A percentile compares a stretch with the other conserved stretches of the same genome.
Evolutionary conservation across 768 basidiomycete species (phyloP).

Genomic region (Leccinum incarnatum): DNA sequence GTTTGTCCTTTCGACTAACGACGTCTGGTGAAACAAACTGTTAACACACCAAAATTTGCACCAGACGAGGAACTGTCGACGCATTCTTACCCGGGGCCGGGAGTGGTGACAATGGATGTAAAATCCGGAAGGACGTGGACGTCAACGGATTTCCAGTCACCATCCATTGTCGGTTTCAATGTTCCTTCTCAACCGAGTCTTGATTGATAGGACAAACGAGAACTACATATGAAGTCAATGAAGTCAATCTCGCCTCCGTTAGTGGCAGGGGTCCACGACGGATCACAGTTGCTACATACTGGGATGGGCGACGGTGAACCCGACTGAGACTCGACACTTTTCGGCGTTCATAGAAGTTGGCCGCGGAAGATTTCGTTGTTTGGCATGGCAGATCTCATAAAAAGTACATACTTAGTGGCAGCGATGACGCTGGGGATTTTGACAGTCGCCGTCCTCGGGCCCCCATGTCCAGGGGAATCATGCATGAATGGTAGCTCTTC

Average conservation of each 20-base stretch:
- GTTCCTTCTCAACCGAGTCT: too few relatives aligned
- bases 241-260: background rate
- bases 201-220: background rate
- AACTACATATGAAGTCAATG: background rate
- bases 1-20: background rate
- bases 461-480: background rate
- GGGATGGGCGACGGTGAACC: background rate
- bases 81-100: background rate
- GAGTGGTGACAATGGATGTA: too few relatives aligned
- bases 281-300: background rate
- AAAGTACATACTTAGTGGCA: background rate
- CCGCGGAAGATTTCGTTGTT: background rate
- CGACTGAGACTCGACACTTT: background rate
- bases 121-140: too few relatives aligned
- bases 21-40: too few relatives aligned
- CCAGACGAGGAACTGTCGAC: background rate
- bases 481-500: background rate
- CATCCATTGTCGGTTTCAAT: too few relatives aligned
- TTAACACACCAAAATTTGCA: too few relatives aligned
- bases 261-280: background rate
- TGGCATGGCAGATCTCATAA: background rate
- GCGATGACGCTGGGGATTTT: background rate
- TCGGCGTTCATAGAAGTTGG: background rate
- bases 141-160: too few relatives aligned
- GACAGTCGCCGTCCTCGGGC: background rate